Evolutionary conservation across 228 moss, liverwort and hornwort species (phyloP), one percentile per base, ranked within the genome.

Genomic region (Sphagnum fallax): DNA sequence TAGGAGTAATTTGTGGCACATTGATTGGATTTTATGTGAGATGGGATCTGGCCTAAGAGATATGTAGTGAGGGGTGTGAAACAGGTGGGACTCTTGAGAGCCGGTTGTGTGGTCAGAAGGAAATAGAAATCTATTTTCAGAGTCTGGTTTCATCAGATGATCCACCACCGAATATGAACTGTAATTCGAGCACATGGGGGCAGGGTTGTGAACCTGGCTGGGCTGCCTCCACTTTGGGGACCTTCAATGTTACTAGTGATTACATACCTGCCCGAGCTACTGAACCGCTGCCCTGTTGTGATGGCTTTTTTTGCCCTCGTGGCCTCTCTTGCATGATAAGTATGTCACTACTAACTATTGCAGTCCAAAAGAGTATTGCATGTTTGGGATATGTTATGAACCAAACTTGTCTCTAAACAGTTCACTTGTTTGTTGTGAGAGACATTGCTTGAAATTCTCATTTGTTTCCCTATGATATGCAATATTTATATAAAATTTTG

Each of bases 321-420:
- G 85, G 85, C 48, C 74, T 86, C 50, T 79, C 85, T 49, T 86
- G 85, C 74, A 86, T 86, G 85, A 74, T 86, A 62, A 81, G 85
- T 86, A 79, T 76, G 85, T 55, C 32, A 32, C 32, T 32, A 32
- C 12, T 12, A 55, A 8, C 55, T 55, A 8, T 12, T 8, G 12
- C 9, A 12, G 55, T 55, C 55, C 55, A 55, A 55, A 55, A 12
- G 12, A 8, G 55, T 55, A 8, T 55, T 55, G 9, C 8, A 55
- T 8, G 55, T 8, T 8, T 55, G 55, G 12, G 8, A 12, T 8
- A 8, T 55, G 55, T 55, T 12, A 8, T 55, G 55, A 55, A 55
- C 55, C 55, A 32, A 32, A 16, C 60, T 61, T 14, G n/a, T 64
- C 48, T 64, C 48, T 12, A 10, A 32, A 48, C 51, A 64, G 47